Evolutionary conservation across 2,329 filamentous ascomycete species (phyloP), one percentile per base, ranked within the genome.

Genomic region (Fusarium staphyleae): DNA sequence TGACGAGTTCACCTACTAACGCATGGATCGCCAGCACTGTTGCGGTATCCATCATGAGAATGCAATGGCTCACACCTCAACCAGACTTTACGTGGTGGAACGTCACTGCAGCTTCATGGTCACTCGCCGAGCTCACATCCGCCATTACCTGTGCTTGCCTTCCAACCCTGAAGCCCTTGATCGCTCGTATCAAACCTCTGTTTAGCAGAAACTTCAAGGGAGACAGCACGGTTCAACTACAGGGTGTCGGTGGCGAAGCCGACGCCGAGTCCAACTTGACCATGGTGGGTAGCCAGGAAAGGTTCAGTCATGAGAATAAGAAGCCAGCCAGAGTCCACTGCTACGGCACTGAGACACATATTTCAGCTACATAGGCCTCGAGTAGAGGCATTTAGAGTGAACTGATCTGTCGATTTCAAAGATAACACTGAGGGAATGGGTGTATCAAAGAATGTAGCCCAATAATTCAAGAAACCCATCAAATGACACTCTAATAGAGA

Each of bases 71-170:
- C 0, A 30, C 32, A 4, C 28, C 13, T 0, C 28, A 39, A 9
- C 18, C 33, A 1, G 35, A 33, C 4, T 7, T 32, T 3, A 52
- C 62, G 1, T 65, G 59, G 56, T 43, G 51, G 10, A 62, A 50
- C 4, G 57, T 62, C 3, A 28, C 26, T 0, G 29, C 53, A 3
- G 46, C 48, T 0, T 44, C 46, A 0, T 66, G 53, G 62, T 64
- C 59, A 0, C 54, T 66, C 1, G 51, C 62, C 0, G 62, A 65
- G 19, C 12, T 51, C 1, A 57, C 50, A 7, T 56, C 62, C 0
- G 57, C 59, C 3, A 30, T 66, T 5, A 24, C 41, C 5, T 63
- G 56, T 18, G 57, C 56, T 1, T 66, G 62, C 1, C 40, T 65
- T 3, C 62, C 62, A 3, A 64, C 61, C 0, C 52, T 56, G 4